A percentile compares a stretch with the other conserved stretches of the same genome.
Conservation (phyloP, 2,329 filamentous ascomycete genomes). For the Ophiocordyceps camponoti-rufipedis region DNA sequence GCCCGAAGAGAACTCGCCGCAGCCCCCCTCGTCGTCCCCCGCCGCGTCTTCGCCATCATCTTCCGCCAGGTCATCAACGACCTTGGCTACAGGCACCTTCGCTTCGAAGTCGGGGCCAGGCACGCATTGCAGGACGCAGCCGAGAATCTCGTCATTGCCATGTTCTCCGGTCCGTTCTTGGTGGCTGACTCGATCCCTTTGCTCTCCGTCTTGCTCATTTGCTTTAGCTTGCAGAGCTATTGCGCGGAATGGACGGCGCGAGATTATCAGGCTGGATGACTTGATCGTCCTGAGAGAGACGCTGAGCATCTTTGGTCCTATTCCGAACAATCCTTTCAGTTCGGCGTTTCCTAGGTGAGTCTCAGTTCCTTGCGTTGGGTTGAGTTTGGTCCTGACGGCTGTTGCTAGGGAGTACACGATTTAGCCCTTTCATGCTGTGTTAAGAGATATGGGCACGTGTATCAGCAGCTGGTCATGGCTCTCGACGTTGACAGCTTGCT, state of each 20-base stretch:
- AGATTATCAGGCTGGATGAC: not conserved
- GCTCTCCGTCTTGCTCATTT: not conserved
- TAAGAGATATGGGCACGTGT: too few relatives aligned
- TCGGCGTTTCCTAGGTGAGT: not conserved
- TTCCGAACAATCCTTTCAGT: not conserved
- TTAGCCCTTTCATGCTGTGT: too few relatives aligned
- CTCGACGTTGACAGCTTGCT: too few relatives aligned
- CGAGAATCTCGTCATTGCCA: not conserved
- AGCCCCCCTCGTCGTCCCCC: not conserved
- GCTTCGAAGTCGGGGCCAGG: not conserved
- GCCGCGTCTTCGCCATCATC: not conserved
- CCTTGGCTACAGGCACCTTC: not conserved
- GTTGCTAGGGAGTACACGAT: too few relatives aligned
- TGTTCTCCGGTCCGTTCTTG: not conserved
- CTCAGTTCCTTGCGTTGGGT: too few relatives aligned
- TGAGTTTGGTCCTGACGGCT: too few relatives aligned
- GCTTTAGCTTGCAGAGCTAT: not conserved
- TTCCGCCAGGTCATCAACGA: not conserved
- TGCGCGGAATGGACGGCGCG: not conserved
- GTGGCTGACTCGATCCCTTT: not conserved
- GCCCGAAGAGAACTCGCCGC: not conserved
- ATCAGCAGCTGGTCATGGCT: too few relatives aligned
- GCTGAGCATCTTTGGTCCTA: not conserved
- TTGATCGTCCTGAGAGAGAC: not conserved
- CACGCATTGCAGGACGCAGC: not conserved